phyloP scores from a whole-genome alignment of 768 basidiomycete genomes.

The Collybia nuda region DNA sequence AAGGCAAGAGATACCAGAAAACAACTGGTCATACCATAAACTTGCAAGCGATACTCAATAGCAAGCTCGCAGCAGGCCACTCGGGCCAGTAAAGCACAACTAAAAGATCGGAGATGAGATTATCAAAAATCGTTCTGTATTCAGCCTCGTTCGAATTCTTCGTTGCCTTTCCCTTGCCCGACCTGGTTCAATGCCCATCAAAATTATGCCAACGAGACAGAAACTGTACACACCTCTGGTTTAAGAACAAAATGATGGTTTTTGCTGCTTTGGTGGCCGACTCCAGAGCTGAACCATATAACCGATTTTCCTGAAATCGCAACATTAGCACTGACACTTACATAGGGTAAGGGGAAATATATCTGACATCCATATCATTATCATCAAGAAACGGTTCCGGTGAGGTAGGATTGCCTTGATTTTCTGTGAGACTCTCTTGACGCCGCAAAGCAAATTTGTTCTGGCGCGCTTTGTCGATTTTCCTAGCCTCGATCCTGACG shows the following conservation, averaged over 20 bases:
- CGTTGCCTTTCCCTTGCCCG: constrained; percentile 83
- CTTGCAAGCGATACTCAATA: constrained; percentile 78
- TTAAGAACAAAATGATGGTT: constrained; percentile 78
- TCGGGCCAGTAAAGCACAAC: constrained; percentile 92
- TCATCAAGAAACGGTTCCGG: constrained; percentile 64
- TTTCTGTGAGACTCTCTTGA: constrained; percentile 62
- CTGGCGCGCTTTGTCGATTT: constrained; percentile 61
- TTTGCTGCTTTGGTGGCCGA: constrained; percentile 84
- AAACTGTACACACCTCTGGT: constrained; percentile 45
- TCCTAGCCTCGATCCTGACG: constrained; percentile 68
- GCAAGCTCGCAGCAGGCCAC: constrained; percentile 90
- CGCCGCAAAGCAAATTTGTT: constrained; percentile 59
- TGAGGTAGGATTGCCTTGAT: constrained; percentile 23
- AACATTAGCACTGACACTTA: background rate
- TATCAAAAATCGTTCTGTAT: constrained; percentile 91
- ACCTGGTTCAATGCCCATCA: constrained; percentile 37
- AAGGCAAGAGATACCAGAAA: background rate
- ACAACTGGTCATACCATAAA: constrained; percentile 66
- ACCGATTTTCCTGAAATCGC: constrained; percentile 59
- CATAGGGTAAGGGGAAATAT: background rate
- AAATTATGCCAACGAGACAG: background rate
- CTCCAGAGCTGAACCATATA: constrained; percentile 74
- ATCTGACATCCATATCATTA: constrained; percentile 58
- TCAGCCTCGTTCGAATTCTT: constrained; percentile 95
- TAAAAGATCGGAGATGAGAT: constrained; percentile 84